Percentiles rank a stretch among this genome's conserved stretches.
Evolutionary conservation across 768 basidiomycete genomes (phyloP).

Genomic region (Postia placenta): DNA sequence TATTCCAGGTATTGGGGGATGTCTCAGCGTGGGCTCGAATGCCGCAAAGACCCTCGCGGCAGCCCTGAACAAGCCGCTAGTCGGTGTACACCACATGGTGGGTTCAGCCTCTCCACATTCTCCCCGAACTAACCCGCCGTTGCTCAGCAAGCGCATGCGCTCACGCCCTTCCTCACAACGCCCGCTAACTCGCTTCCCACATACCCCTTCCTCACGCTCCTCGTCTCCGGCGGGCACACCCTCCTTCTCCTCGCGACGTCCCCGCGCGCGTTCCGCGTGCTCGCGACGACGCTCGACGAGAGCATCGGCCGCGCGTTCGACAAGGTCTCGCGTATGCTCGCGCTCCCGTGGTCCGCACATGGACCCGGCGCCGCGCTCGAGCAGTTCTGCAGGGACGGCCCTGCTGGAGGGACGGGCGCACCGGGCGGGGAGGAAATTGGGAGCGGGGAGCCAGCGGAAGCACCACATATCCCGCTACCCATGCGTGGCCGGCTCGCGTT

Average conservation of each 20-base stretch:
- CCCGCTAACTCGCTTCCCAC: constrained; percentile 32
- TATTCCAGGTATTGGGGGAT: constrained; percentile 66
- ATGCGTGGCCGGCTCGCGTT: constrained; percentile 56
- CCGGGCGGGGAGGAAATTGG: neutral
- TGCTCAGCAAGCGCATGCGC: constrained; percentile 84
- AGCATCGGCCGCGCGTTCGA: constrained; percentile 80
- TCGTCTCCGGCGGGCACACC: constrained; percentile 94
- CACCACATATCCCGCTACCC: constrained; percentile 34
- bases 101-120: constrained; percentile 12
- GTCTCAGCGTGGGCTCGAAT: constrained; percentile 72
- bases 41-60: constrained; percentile 86
- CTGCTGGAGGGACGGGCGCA: constrained; percentile 12
- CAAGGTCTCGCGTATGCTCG: constrained; percentile 69
- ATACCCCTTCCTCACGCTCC: constrained; percentile 85
- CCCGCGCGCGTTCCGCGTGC: constrained; percentile 49
- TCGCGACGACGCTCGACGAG: constrained; percentile 72
- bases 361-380: constrained; percentile 85
- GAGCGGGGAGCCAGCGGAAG: neutral
- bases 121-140: constrained; percentile 4
- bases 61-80: constrained; percentile 66
- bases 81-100: constrained; percentile 97
- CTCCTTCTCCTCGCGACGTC: constrained; percentile 73
- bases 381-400: constrained; percentile 43
- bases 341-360: constrained; percentile 52
- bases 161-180: constrained; percentile 73